These are phyloP conservation scores for Danielozyma ontarioensis DNA, from an alignment of 805 yeast species.

Conservation along the genomic window DNA sequence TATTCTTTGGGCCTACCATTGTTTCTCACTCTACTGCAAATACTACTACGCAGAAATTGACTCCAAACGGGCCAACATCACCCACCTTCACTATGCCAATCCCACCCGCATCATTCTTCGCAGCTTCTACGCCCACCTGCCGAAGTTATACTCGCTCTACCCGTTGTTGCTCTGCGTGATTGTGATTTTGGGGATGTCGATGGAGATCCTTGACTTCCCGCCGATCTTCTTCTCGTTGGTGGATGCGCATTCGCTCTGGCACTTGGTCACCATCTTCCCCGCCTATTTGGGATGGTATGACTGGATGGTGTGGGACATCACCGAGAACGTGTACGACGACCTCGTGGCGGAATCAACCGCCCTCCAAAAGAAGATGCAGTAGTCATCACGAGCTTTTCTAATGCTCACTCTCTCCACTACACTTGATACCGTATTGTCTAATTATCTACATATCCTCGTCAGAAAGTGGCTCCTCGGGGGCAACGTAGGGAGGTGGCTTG, in stretches of 20 bases:
- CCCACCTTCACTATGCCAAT: conserved; percentile 25
- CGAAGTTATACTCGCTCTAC: conserved; percentile 35
- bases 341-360: not conserved
- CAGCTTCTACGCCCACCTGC: conserved; percentile 44
- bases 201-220: conserved; percentile 84
- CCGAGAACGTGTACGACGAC: conserved; percentile 23
- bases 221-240: conserved; percentile 12
- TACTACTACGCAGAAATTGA: conserved; percentile 22
- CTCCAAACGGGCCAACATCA: conserved; percentile 7
- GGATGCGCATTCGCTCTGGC: conserved; percentile 17
- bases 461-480: conserved; percentile 19
- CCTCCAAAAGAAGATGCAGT: not conserved
- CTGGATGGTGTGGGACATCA: conserved; percentile 41
- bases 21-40: conserved; percentile 27
- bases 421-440: no score
- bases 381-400: no score
- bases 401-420: no score
- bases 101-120: conserved; percentile 18
- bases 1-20: conserved; percentile 24
- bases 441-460: conserved; percentile 18
- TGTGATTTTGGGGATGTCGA: conserved; percentile 73
- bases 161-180: conserved; percentile 31
- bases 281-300: conserved; percentile 39
- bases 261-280: conserved; percentile 28
- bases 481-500: conserved; percentile 67